Evolutionary conservation across 164 flowering plant species (phyloP).

Genomic region (Echeveria elegans): DNA sequence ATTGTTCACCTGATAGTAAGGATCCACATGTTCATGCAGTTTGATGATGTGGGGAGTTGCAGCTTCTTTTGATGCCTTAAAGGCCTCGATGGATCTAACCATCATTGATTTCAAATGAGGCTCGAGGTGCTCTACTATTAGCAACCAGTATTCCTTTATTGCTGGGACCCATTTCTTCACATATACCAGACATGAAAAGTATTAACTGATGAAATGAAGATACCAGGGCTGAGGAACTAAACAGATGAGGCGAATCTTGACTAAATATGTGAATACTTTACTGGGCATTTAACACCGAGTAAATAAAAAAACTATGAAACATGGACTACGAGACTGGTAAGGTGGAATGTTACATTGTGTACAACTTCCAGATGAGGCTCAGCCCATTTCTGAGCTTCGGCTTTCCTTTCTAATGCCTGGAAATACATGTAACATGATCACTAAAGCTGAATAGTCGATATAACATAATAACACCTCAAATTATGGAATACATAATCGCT

Average conservation of each 20-base stretch:
- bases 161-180: conserved; percentile 75
- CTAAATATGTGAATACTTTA: not conserved
- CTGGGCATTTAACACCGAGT: not conserved
- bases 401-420: conserved; percentile 63
- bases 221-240: not conserved
- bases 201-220: not conserved
- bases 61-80: conserved; percentile 49
- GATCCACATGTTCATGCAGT: conserved; percentile 54
- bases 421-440: conserved; percentile 12
- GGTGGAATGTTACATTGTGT: conserved; percentile 48
- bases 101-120: conserved; percentile 52
- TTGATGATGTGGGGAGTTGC: conserved; percentile 54
- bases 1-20: conserved; percentile 63
- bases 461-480: not conserved
- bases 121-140: conserved; percentile 31
- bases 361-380: conserved; percentile 69
- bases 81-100: conserved; percentile 48
- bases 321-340: not conserved
- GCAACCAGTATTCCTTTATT: conserved; percentile 59
- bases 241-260: not conserved
- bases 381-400: conserved; percentile 64
- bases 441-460: not conserved
- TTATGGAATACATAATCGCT: not conserved
- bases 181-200: not conserved
- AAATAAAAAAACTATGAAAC: not conserved